Conservation (phyloP, 1,139 yeast genomes). For the Lodderomyces oxycetoniae region DNA sequence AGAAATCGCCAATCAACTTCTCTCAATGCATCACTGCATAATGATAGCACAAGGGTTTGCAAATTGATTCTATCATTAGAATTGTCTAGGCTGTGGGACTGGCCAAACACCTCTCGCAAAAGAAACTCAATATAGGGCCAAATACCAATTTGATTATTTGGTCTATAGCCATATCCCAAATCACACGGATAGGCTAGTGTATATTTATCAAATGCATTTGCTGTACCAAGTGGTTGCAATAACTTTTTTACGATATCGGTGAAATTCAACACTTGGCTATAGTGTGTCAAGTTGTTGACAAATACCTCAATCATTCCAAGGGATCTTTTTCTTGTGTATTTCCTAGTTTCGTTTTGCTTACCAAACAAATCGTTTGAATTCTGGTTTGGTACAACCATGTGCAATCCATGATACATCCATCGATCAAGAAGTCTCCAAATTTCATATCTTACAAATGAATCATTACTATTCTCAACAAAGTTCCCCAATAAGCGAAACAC, state of each 20-base stretch:
- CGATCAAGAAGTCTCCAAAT: slow-evolving; percentile 71
- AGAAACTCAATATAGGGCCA: slow-evolving; percentile 80
- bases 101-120: slow-evolving; percentile 59
- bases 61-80: slow-evolving; percentile 41
- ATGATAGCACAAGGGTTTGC: slow-evolving; percentile 49
- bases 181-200: slow-evolving; percentile 57
- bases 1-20: slow-evolving; percentile 64
- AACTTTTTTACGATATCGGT: slow-evolving; percentile 43
- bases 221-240: slow-evolving; percentile 21
- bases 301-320: slow-evolving; percentile 32
- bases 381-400: slow-evolving; percentile 14
- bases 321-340: slow-evolving; percentile 23
- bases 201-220: slow-evolving; percentile 33
- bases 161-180: slow-evolving; percentile 58
- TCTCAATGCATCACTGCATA: slow-evolving; percentile 49
- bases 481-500: slow-evolving; percentile 42
- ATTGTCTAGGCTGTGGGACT: slow-evolving; percentile 25
- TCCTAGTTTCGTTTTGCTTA: slow-evolving; percentile 14
- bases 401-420: slow-evolving; percentile 57
- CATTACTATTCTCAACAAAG: slow-evolving; percentile 38
- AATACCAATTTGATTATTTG: slow-evolving; percentile 50
- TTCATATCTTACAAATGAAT: slow-evolving; percentile 33
- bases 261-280: slow-evolving; percentile 62
- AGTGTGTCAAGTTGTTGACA: slow-evolving; percentile 30
- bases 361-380: slow-evolving; percentile 11